Evolutionary conservation across 140 eudicot genomes (phyloP).

Genomic region (Flaveria floridana): DNA sequence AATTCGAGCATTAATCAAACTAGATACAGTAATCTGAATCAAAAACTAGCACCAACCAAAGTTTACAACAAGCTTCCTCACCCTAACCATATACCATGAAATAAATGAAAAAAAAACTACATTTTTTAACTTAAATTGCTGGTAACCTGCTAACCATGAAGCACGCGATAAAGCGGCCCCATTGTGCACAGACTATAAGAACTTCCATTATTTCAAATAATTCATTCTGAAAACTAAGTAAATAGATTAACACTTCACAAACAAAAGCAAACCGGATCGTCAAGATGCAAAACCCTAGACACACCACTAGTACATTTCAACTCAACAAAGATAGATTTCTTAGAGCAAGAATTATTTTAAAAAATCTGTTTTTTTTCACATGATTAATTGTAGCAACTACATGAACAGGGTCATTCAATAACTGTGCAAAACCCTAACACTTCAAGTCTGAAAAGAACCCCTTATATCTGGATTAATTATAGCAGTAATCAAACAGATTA

Average conservation of each 20-base stretch:
- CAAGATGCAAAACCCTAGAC: conserved; percentile 20
- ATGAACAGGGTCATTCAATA: neutral
- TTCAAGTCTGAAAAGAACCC: neutral
- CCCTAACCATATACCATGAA: conserved; percentile 1
- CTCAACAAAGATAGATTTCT: neutral
- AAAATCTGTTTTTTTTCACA: neutral
- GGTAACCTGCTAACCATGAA: conserved; percentile 6
- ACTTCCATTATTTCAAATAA: neutral
- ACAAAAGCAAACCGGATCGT: conserved; percentile 3
- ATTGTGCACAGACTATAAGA: neutral
- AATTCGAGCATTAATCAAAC: neutral
- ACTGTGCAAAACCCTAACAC: conserved; percentile 10
- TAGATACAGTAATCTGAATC: neutral
- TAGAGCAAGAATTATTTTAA: neutral
- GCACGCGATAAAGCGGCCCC: neutral
- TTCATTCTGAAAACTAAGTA: neutral
- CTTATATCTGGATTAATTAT: neutral
- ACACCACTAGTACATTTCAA: conserved; percentile 16
- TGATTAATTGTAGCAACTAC: conserved; percentile 22
- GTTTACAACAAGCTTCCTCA: conserved; percentile 1
- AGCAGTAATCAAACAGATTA: conserved; percentile 9
- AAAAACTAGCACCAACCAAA: conserved; percentile 9
- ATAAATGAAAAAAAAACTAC: neutral
- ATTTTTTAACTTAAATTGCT: neutral
- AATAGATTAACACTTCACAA: neutral